Percentiles rank a stretch among this genome's conserved stretches.
Conservation (phyloP, 2,329 filamentous ascomycete genomes). For the Scedosporium dehoogii region DNA sequence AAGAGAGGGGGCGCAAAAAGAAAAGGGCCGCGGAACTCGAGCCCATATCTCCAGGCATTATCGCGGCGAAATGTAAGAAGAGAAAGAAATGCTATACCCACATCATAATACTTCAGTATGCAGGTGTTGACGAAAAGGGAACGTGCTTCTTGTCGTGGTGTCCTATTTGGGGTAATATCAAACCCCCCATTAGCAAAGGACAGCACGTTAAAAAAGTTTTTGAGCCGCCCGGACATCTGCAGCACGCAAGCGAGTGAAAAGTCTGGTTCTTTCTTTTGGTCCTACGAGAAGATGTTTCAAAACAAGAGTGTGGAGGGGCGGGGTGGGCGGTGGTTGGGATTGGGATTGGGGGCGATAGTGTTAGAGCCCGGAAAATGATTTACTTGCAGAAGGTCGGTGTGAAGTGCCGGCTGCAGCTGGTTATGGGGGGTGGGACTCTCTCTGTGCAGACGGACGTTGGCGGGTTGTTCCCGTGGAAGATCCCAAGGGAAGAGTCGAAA, state of each 20-base stretch:
- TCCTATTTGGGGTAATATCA: neutral
- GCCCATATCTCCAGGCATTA: neutral
- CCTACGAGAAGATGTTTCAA: neutral
- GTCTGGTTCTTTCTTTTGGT: neutral
- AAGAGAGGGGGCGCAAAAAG: neutral
- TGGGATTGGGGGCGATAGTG: neutral
- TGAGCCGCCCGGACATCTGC: neutral
- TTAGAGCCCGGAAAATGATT: neutral
- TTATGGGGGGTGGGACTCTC: neutral
- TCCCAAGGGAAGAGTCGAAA: neutral
- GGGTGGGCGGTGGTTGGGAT: neutral
- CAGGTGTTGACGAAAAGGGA: neutral
- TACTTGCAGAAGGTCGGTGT: neutral
- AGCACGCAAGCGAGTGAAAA: neutral
- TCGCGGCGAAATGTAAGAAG: neutral
- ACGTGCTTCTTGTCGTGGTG: neutral
- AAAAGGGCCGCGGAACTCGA: neutral
- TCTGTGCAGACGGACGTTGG: neutral
- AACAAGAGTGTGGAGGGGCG: neutral
- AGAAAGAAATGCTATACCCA: neutral
- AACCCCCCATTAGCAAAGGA: neutral
- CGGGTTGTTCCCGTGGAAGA: neutral
- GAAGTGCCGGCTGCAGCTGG: neutral
- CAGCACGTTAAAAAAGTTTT: neutral
- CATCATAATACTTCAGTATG: neutral